Evolutionary conservation across 257 asterid species (phyloP).

Genomic region (Solanum commersonii): DNA sequence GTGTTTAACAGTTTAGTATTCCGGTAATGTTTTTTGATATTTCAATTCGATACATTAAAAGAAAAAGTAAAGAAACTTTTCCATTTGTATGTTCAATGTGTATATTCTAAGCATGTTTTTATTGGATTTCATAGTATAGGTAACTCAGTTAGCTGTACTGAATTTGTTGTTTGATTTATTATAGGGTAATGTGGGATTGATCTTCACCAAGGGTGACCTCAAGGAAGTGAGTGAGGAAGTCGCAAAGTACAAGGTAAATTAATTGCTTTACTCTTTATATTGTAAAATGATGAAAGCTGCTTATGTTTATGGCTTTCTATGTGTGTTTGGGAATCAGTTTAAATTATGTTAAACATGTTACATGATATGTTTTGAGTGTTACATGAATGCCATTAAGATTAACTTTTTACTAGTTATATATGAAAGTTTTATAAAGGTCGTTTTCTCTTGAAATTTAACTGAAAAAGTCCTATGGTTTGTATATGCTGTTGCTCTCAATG

Average conservation of each 20-base stretch:
- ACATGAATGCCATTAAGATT: neutral
- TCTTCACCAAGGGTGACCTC: conserved; percentile 93
- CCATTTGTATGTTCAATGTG: neutral
- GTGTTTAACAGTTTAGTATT: neutral
- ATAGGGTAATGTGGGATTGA: conserved; percentile 96
- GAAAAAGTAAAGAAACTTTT: neutral
- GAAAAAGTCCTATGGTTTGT: neutral
- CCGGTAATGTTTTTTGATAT: neutral
- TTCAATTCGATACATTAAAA: neutral
- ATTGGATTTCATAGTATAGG: neutral
- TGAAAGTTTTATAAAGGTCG: neutral
- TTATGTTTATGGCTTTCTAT: neutral
- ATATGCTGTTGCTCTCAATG: neutral
- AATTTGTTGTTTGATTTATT: neutral
- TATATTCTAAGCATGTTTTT: neutral
- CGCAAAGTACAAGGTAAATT: conserved; percentile 70
- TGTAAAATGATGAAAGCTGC: neutral
- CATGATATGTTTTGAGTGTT: neutral
- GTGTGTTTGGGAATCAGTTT: neutral
- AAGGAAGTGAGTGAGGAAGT: conserved; percentile 98
- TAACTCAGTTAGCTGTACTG: neutral
- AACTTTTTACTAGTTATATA: neutral
- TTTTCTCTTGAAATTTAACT: neutral
- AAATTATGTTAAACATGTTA: neutral
- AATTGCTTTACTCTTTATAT: too few species aligned